These are phyloP conservation scores for Cordyceps cicadae DNA, from an alignment of 2,329 filamentous ascomycete genomes.

Conservation along the genomic window DNA sequence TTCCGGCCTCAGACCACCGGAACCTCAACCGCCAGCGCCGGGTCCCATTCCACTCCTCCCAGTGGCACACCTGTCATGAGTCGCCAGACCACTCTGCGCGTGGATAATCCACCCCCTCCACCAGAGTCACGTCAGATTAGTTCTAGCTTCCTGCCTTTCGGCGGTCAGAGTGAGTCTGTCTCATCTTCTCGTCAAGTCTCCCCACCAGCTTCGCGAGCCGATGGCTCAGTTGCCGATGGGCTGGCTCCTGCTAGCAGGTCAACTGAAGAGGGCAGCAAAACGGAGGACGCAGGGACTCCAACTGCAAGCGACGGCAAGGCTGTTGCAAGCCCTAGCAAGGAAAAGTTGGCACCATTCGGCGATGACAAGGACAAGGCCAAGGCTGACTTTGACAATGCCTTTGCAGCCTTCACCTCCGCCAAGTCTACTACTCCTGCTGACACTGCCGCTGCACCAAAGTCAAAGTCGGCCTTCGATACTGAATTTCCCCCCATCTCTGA, in stretches of 20 bases:
- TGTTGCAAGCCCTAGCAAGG: constrained; percentile 7
- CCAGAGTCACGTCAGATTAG: constrained; percentile 70
- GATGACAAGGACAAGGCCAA: constrained; percentile 55
- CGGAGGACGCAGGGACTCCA: constrained; percentile 5
- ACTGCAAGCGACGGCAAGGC: constrained; percentile 4
- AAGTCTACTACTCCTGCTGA: constrained; percentile 37
- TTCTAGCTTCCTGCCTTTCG: constrained; percentile 66
- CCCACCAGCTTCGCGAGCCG: constrained; percentile 53
- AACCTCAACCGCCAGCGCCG: constrained; percentile 42
- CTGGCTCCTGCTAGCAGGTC: constrained; percentile 15
- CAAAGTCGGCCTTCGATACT: constrained; percentile 49
- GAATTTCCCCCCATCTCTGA: constrained; percentile 96
- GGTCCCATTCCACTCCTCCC: constrained; percentile 47
- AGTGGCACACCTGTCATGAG: constrained; percentile 54
- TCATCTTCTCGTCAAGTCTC: constrained; percentile 73
- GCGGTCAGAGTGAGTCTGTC: constrained; percentile 56
- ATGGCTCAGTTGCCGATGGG: constrained; percentile 32
- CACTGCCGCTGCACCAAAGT: constrained; percentile 33
- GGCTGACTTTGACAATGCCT: constrained; percentile 78
- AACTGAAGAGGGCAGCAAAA: constrained; percentile 16
- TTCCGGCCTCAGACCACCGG: constrained; percentile 50
- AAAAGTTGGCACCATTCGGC: constrained; percentile 35
- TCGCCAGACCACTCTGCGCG: constrained; percentile 51
- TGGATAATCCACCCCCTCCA: constrained; percentile 50
- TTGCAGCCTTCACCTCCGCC: constrained; percentile 61